Evolutionary conservation across 345 rosid genomes (phyloP).

Genomic region (Raphanus sativus): DNA sequence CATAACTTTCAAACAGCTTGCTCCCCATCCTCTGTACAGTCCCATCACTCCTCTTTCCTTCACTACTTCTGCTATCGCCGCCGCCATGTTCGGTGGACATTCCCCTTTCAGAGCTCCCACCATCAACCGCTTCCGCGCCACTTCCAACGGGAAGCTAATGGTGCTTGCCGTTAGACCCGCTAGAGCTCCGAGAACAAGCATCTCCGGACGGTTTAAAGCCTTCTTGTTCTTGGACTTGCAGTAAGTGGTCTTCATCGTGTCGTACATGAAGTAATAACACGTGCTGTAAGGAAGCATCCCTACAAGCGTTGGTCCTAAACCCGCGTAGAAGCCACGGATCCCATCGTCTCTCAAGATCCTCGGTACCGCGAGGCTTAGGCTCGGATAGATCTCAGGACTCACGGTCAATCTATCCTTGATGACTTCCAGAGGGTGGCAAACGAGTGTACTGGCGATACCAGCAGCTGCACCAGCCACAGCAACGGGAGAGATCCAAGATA

Average conservation of each 20-base stretch:
- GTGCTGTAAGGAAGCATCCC: slow-evolving; percentile 99
- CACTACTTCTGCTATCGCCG: slow-evolving; percentile 85
- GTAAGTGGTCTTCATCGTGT: slow-evolving; percentile 68
- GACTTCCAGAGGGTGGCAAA: slow-evolving; percentile 98
- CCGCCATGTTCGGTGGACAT: slow-evolving; percentile 92
- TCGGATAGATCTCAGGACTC: slow-evolving; percentile 84
- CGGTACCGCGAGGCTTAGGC: slow-evolving; percentile 63
- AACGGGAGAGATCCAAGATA: slow-evolving; percentile 88
- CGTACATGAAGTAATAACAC: slow-evolving; percentile 93
- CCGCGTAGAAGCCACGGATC: slow-evolving; percentile 77
- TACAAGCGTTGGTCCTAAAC: slow-evolving; percentile 73
- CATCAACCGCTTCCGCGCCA: slow-evolving; percentile 94
- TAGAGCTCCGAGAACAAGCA: slow-evolving; percentile 87
- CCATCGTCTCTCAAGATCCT: slow-evolving; percentile 87
- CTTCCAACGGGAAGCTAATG: slow-evolving; percentile 94
- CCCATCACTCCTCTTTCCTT: slow-evolving; percentile 77
- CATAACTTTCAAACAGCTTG: slow-evolving; percentile 96
- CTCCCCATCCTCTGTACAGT: slow-evolving; percentile 99
- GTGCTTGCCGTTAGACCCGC: slow-evolving; percentile 98
- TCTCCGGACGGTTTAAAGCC: slow-evolving; percentile 83
- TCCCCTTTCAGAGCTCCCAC: slow-evolving; percentile 88
- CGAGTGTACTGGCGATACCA: slow-evolving; percentile 86
- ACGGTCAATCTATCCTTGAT: slow-evolving; percentile 97
- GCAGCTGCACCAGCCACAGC: slow-evolving; percentile 99
- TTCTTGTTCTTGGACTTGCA: slow-evolving; percentile 77